Base-by-base conservation (phyloP, 306 rosid species). In the Fragaria nilgerrensis region DNA sequence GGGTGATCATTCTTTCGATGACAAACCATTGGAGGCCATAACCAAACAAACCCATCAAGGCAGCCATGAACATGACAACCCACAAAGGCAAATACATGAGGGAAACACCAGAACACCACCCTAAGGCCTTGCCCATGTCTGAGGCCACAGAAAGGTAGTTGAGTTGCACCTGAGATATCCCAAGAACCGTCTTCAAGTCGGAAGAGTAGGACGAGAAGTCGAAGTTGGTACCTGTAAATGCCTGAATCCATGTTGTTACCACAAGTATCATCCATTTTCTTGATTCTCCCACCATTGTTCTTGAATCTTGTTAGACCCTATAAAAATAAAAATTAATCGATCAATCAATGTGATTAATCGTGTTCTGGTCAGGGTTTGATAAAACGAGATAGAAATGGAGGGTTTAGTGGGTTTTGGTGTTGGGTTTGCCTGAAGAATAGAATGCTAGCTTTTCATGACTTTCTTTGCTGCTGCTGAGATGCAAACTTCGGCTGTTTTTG, bases 151-250 rank as follows among this genome's bases (percentile, higher is more conserved):
- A 85, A 0, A 91, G 87, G 36, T 72, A 91, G 78, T 88, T 89
- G 19, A 91, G 82, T 83, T 91, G 90, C 65, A 91, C 86, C 82
- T 91, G 94, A 7, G 92, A 78, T 6, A 89, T 85, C 15, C 85
- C 80, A 25, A 91, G 88, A 15, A 86, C 91, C 9, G 88, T 79
- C 78, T 91, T 89, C n/a, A 91, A 56, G 4, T 88, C 82, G 2
- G 92, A 83, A 0, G 94, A 91, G 67, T 91, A 89, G 0, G 92
- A 85, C 29, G 97, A 86, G 87, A 91, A 89, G 43, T 91, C 97
- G 71, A 91, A 85, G 84, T 91, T 89, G 11, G 97, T 91, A 8
- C 97, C 94, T 0, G 94, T 89, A 58, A 91, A 86, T n/a, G 92
- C 89, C 41, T 89, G 94, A 25, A 89, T 67, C 97, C 97, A 91